Evolutionary conservation across 495 filamentous ascomycete genomes (phyloP), one percentile per base, ranked within the genome.

Genomic region (Penicillium alfredii): DNA sequence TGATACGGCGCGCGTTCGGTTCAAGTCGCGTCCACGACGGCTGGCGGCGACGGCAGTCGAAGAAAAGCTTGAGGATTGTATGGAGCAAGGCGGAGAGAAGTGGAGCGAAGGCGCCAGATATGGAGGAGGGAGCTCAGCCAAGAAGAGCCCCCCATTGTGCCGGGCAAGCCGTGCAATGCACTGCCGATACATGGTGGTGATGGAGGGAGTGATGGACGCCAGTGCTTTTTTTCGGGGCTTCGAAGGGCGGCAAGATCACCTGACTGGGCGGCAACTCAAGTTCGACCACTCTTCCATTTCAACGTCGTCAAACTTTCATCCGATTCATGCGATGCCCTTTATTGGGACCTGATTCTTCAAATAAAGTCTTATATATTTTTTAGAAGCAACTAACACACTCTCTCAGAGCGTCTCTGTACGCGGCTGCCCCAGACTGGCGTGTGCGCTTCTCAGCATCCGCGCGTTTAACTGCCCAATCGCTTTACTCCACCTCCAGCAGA

Each of bases 1-100:
- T 14, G 84, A 90, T 25, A 96, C 77, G 4, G 88, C 92, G 31
- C 92, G 87, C 26, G 42, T 45, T 45, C 61, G 63, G 61, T 46
- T 72, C 43, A 62, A 38, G 47, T 71, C 67, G 41, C 63, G 61
- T 33, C 61, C 62, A 42, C 44, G 55, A 30, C 51, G 55, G 25
- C 51, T 58, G 34, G 57, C 48, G 30, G 51, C 55, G 35, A 64
- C 46, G 36, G 32, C 39, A 33, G 61, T 67, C 29, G 64, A 62
- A 21, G 67, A 71, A 62, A 71, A 71, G 59, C 55, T 71, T 39
- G 64, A 61, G 45, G 44, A 50, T 32, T 69, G 67, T 20, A 45
- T 42, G 31, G 54, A 53, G 34, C 58, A 50, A 30, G 42, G 49
- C 39, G 56, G 47, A 42, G 62, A 51, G 42, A 62, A 62, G 44